Conservation (phyloP, 2,329 filamentous ascomycete genomes). For the Pezicula neosporulosa region DNA sequence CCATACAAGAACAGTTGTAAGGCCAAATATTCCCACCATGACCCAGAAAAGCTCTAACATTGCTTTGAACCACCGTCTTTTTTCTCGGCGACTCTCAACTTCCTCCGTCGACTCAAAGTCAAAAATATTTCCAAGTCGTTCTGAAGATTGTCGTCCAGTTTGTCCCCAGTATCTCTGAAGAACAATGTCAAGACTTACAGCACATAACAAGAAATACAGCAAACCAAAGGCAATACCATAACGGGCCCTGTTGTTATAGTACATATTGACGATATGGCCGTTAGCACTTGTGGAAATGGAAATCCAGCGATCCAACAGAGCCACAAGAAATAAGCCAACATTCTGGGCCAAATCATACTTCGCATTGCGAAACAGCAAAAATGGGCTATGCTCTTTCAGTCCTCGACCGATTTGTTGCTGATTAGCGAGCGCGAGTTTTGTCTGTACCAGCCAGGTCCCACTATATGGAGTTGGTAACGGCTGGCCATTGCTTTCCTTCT, state of each 20-base stretch:
- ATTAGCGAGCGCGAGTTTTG: conserved; percentile 28
- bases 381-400: conserved; percentile 28
- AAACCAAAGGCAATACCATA: conserved; percentile 36
- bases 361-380: conserved; percentile 28
- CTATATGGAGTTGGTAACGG: conserved; percentile 26
- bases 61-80: conserved; percentile 21
- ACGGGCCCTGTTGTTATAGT: conserved; percentile 28
- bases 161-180: conserved; percentile 34
- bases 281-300: conserved; percentile 31
- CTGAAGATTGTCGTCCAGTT: conserved; percentile 29
- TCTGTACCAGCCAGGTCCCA: conserved; percentile 28
- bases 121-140: conserved; percentile 24
- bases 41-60: conserved; percentile 26
- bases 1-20: conserved; percentile 31
- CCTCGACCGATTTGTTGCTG: conserved; percentile 28
- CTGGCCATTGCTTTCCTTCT: conserved; percentile 14
- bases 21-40: conserved; percentile 30
- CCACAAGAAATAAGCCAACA: conserved; percentile 30
- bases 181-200: conserved; percentile 33
- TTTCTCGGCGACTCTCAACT: conserved; percentile 11
- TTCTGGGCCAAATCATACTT: conserved; percentile 45
- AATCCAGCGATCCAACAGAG: conserved; percentile 30
- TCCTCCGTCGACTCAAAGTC: conserved; percentile 22
- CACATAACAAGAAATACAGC: conserved; percentile 33
- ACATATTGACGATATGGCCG: conserved; percentile 24